phyloP scores from a whole-genome alignment of 163 green algal genomes.

The Trebouxia gelatinosa region DNA sequence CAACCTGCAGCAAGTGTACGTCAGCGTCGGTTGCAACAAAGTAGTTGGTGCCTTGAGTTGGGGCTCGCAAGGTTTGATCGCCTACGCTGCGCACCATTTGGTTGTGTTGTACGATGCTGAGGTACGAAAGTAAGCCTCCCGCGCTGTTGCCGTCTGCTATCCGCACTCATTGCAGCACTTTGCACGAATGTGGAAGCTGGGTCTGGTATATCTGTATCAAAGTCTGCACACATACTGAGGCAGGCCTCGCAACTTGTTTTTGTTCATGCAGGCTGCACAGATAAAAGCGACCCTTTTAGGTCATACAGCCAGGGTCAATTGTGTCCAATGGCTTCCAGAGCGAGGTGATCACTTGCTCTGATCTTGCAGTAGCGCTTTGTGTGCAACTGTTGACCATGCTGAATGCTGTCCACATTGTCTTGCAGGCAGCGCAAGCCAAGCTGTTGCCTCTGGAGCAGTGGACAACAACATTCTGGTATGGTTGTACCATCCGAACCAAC shows the following conservation, averaged over 20 bases:
- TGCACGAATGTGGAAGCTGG: no score
- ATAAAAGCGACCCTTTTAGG: constrained; percentile 62
- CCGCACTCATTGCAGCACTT: no score
- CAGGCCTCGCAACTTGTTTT: background rate
- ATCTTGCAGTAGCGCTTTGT: background rate
- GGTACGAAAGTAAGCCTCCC: no score
- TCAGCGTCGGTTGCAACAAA: constrained; percentile 77
- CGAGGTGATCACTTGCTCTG: background rate
- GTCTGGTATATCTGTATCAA: background rate
- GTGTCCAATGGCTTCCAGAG: constrained; percentile 61
- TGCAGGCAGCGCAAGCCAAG: background rate
- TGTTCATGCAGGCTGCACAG: constrained; percentile 46
- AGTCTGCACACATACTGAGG: background rate
- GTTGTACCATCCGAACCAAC: constrained; percentile 7
- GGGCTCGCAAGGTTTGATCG: constrained; percentile 65
- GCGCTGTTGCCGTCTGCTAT: no score
- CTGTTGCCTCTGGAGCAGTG: constrained; percentile 55
- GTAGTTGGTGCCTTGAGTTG: constrained; percentile 67
- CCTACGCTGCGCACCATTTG: constrained; percentile 70
- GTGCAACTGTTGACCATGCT: background rate
- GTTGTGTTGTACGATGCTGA: constrained; percentile 73
- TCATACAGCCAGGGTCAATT: constrained; percentile 70
- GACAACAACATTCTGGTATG: constrained; percentile 59
- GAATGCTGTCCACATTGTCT: no score
- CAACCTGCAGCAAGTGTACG: constrained; percentile 44